phyloP scores from a whole-genome alignment of 2,329 filamentous ascomycete species.

The Zymoseptoria crescenta region DNA sequence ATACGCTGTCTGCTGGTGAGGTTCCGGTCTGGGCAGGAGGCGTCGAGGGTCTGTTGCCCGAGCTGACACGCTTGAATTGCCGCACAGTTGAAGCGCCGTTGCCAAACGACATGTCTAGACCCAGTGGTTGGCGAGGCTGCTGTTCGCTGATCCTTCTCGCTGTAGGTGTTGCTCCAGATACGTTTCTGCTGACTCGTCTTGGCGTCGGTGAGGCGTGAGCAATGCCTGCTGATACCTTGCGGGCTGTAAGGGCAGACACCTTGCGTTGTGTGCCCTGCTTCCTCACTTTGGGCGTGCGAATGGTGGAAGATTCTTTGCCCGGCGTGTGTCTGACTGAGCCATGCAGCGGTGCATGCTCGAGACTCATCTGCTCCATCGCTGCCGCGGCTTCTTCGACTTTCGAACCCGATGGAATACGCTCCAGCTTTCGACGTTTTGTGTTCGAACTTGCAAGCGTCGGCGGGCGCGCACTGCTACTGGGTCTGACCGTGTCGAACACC shows the following conservation, averaged over 20 bases:
- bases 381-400: conserved; percentile 31
- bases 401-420: conserved; percentile 37
- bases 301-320: conserved; percentile 28
- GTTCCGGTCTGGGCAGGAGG: conserved; percentile 15
- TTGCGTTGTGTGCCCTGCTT: conserved; percentile 28
- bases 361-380: conserved; percentile 36
- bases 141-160: conserved; percentile 37
- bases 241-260: conserved; percentile 33
- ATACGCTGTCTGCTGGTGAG: conserved; percentile 25
- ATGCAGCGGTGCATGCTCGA: conserved; percentile 36
- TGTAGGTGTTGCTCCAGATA: conserved; percentile 34
- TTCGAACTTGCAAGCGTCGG: conserved; percentile 44
- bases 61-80: conserved; percentile 79
- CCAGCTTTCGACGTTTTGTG: conserved; percentile 41
- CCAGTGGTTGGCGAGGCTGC: conserved; percentile 55
- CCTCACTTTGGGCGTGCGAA: conserved; percentile 30
- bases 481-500: conserved; percentile 91
- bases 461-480: conserved; percentile 50
- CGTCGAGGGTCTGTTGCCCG: conserved; percentile 18
- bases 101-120: conserved; percentile 85
- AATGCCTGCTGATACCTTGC: conserved; percentile 26
- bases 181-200: conserved; percentile 26
- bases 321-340: conserved; percentile 15
- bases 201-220: conserved; percentile 26
- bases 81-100: conserved; percentile 88